Percentiles rank a stretch among this genome's conserved stretches.
Evolutionary conservation across 306 rosid genomes (phyloP).

Genomic region (Oemleria cerasiformis): DNA sequence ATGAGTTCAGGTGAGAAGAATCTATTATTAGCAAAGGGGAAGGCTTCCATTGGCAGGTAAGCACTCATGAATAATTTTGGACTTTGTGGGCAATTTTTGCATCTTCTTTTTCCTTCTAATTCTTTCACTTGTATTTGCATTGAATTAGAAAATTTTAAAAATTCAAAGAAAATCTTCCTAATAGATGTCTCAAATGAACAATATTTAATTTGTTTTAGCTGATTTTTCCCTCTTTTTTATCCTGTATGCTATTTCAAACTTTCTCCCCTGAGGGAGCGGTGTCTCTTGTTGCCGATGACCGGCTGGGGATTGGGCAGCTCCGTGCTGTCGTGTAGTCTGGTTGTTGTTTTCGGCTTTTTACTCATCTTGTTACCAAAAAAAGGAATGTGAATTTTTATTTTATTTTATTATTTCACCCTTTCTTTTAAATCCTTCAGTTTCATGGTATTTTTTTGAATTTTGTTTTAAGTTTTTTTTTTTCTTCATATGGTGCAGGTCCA

Average conservation of each 20-base stretch:
- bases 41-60: slow-evolving; percentile 29
- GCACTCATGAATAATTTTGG: slow-evolving; percentile 21
- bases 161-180: background rate
- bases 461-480: background rate
- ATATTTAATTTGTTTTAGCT: background rate
- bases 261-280: too few species aligned
- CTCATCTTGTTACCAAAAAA: too few species aligned
- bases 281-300: too few species aligned
- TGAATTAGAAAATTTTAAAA: background rate
- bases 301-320: too few species aligned
- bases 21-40: slow-evolving; percentile 15
- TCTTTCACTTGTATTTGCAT: background rate
- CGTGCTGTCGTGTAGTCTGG: too few species aligned
- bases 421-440: background rate
- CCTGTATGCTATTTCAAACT: background rate
- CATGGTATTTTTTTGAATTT: background rate
- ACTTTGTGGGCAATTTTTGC: slow-evolving; percentile 14
- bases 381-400: background rate
- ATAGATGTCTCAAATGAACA: background rate
- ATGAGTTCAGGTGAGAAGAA: slow-evolving; percentile 23
- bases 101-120: background rate
- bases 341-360: too few species aligned
- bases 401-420: too few species aligned
- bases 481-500: background rate
- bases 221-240: too few species aligned